These are phyloP conservation scores for Ustilago lituana DNA, from an alignment of 1,284 basidiomycete genomes.

Conservation along the genomic window DNA sequence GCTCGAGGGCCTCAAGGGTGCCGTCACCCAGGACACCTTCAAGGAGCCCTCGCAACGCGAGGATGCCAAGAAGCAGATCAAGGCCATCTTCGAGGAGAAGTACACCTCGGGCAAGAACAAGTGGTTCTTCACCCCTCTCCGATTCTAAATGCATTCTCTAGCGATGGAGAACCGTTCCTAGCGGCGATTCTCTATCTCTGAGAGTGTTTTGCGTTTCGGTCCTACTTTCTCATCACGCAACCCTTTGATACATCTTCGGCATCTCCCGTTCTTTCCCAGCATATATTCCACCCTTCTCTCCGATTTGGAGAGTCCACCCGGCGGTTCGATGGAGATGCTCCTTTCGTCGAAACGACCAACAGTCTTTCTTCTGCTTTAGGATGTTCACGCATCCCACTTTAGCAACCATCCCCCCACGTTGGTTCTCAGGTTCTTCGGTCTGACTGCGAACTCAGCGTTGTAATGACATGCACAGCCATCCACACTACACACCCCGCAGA, in stretches of 20 bases:
- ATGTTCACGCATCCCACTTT: too few species aligned
- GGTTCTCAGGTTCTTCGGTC: slow-evolving; percentile 29
- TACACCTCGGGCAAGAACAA: slow-evolving; percentile 67
- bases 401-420: slow-evolving; percentile 12
- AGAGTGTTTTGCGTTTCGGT: slow-evolving; percentile 6
- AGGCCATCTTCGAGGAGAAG: slow-evolving; percentile 67
- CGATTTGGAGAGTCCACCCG: too few species aligned
- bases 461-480: slow-evolving; percentile 19
- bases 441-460: slow-evolving; percentile 28
- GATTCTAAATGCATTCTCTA: slow-evolving; percentile 55
- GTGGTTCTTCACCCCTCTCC: slow-evolving; percentile 67
- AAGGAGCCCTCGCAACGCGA: slow-evolving; percentile 66
- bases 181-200: too few species aligned
- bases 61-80: slow-evolving; percentile 66
- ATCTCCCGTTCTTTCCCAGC: slow-evolving; percentile 10
- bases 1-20: slow-evolving; percentile 67
- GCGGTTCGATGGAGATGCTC: too few species aligned
- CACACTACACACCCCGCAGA: slow-evolving; percentile 11
- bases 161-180: too few species aligned
- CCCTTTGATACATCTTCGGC: slow-evolving; percentile 12
- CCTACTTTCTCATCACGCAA: too few species aligned
- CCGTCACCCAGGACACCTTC: slow-evolving; percentile 65
- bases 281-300: slow-evolving; percentile 10
- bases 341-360: not conserved
- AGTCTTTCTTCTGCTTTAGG: not conserved